Percentiles rank a stretch among this genome's conserved stretches.
Conservation (phyloP, 2,329 filamentous ascomycete genomes). For the Stemphylium vesicarium region DNA sequence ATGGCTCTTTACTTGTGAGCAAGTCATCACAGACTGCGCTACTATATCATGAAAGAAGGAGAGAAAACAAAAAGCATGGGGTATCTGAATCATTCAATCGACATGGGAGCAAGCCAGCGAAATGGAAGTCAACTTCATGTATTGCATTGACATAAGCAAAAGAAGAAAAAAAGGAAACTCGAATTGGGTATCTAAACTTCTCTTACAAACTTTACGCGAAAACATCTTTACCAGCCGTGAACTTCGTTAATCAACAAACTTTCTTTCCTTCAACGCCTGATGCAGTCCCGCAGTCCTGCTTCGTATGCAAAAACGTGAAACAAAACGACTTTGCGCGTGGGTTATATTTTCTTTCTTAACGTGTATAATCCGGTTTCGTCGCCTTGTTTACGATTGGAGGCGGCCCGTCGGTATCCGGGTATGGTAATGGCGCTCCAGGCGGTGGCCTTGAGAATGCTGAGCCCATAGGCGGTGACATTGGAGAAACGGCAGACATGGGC, state of each 20-base stretch:
- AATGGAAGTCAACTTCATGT: too few species aligned
- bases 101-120: too few species aligned
- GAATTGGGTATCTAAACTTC: conserved; percentile 2
- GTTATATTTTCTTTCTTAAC: conserved; percentile 11
- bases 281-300: background rate
- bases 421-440: conserved; percentile 64
- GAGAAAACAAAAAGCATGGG: too few species aligned
- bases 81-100: too few species aligned
- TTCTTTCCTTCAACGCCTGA: background rate
- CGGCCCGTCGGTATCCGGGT: conserved; percentile 79
- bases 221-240: background rate
- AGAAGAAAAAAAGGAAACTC: background rate
- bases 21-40: too few species aligned
- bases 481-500: conserved; percentile 26
- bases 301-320: conserved; percentile 1
- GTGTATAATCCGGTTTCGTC: conserved; percentile 74
- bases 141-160: background rate
- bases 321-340: background rate
- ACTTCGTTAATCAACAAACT: background rate
- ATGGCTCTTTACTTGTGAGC: too few species aligned
- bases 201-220: background rate
- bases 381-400: conserved; percentile 86
- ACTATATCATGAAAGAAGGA: too few species aligned
- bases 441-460: conserved; percentile 39
- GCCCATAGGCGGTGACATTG: conserved; percentile 34